Conservation (phyloP, 192 early-diverging fungal species). For the Pilaira anomala region DNA sequence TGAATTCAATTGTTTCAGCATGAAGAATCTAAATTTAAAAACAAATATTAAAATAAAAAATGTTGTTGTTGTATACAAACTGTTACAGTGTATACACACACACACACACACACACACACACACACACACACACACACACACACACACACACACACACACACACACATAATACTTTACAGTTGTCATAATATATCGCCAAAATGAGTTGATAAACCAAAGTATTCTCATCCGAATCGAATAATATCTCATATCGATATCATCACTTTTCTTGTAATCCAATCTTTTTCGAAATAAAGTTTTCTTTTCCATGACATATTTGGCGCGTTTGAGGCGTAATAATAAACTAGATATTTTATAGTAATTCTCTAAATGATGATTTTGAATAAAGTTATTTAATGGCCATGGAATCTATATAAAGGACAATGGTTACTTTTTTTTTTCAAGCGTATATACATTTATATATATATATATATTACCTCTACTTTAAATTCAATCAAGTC, state of each 20-base stretch:
- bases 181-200: constrained; percentile 41
- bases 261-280: background rate
- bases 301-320: constrained; percentile 38
- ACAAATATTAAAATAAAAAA: background rate
- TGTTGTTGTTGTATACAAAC: too few relatives aligned
- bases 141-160: too few relatives aligned
- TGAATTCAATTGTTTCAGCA: constrained; percentile 35
- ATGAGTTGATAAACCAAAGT: constrained; percentile 41
- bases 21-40: constrained; percentile 32
- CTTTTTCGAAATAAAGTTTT: constrained; percentile 27
- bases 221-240: constrained; percentile 38
- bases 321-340: constrained; percentile 35
- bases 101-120: too few relatives aligned
- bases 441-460: too few relatives aligned
- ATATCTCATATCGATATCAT: constrained; percentile 28
- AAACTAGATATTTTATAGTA: constrained; percentile 33
- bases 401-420: constrained; percentile 30
- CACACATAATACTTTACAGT: constrained; percentile 27
- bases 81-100: too few relatives aligned
- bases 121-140: too few relatives aligned
- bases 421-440: too few relatives aligned
- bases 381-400: constrained; percentile 39
- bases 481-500: constrained; percentile 12
- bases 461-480: too few relatives aligned
- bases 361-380: constrained; percentile 3